A percentile compares a stretch with the other conserved stretches of the same genome.
Conservation (phyloP, 805 yeast genomes). For the Isabelozyma gotoi region DNA sequence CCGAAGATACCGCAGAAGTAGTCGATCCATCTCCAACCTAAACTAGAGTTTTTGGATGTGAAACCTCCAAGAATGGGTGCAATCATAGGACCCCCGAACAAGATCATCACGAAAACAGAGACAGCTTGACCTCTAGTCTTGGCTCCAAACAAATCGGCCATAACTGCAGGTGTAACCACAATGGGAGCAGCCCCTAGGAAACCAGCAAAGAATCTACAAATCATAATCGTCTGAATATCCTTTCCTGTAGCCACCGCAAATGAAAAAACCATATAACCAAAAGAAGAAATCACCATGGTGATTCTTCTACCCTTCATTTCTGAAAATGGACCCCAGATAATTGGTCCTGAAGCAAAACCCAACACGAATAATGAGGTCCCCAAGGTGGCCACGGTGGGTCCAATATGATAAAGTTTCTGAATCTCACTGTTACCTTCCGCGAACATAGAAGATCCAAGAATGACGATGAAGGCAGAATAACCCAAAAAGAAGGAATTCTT, state of each 20-base stretch:
- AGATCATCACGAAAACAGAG: slow-evolving; percentile 66
- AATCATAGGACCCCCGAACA: slow-evolving; percentile 75
- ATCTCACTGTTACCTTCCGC: slow-evolving; percentile 58
- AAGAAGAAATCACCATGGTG: slow-evolving; percentile 44
- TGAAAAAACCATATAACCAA: slow-evolving; percentile 38
- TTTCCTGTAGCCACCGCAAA: slow-evolving; percentile 76
- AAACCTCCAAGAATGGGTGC: slow-evolving; percentile 66
- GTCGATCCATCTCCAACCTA: slow-evolving; percentile 60
- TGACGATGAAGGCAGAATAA: slow-evolving; percentile 32
- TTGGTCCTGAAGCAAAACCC: slow-evolving; percentile 93
- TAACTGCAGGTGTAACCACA: slow-evolving; percentile 81
- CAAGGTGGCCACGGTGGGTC: slow-evolving; percentile 66
- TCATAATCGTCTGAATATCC: slow-evolving; percentile 72
- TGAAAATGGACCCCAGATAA: slow-evolving; percentile 61
- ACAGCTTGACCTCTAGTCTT: slow-evolving; percentile 75
- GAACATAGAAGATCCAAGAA: slow-evolving; percentile 70
- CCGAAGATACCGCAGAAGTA: slow-evolving; percentile 50
- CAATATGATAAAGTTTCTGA: slow-evolving; percentile 52
- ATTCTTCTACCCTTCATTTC: slow-evolving; percentile 37
- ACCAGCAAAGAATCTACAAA: slow-evolving; percentile 80
- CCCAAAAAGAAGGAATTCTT: slow-evolving; percentile 16
- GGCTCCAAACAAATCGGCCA: slow-evolving; percentile 77
- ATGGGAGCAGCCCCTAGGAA: slow-evolving; percentile 81
- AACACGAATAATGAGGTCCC: slow-evolving; percentile 81
- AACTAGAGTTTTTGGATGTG: slow-evolving; percentile 33